These are phyloP conservation scores for Xanthoparmelia taractica DNA, from an alignment of 495 filamentous ascomycete genomes.

Conservation along the genomic window DNA sequence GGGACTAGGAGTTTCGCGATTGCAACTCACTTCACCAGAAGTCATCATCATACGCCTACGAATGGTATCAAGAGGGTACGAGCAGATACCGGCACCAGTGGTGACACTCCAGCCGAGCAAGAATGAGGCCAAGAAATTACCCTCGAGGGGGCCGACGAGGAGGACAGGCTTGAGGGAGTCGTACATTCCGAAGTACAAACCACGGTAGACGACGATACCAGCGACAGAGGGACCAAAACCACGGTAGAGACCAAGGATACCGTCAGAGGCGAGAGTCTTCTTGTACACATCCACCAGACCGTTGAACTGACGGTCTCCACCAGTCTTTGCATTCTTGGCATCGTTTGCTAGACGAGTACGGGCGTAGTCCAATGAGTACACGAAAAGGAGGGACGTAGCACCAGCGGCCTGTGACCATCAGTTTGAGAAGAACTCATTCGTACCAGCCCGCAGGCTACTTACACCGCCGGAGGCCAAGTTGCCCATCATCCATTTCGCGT, in stretches of 20 bases:
- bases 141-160: slow-evolving; percentile 83
- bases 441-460: slow-evolving; percentile 38
- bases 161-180: slow-evolving; percentile 99
- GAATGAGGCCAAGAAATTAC: slow-evolving; percentile 99
- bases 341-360: slow-evolving; percentile 99
- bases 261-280: slow-evolving; percentile 97
- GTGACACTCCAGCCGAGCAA: slow-evolving; percentile 97
- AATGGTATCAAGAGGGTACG: slow-evolving; percentile 98
- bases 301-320: slow-evolving; percentile 99
- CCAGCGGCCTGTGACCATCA: slow-evolving; percentile 67
- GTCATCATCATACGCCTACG: slow-evolving; percentile 99
- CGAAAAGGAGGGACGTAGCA: slow-evolving; percentile 99
- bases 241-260: slow-evolving; percentile 99
- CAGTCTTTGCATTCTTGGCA: slow-evolving; percentile 91
- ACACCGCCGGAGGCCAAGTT: slow-evolving; percentile 99
- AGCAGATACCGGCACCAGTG: slow-evolving; percentile 99
- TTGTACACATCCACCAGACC: slow-evolving; percentile 98
- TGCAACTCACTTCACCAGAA: slow-evolving; percentile 57
- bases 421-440: slow-evolving; percentile 19
- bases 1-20: neutral
- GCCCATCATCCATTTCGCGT: slow-evolving; percentile 98
- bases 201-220: slow-evolving; percentile 99
- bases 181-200: slow-evolving; percentile 99
- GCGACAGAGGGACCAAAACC: slow-evolving; percentile 98
- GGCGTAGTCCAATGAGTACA: slow-evolving; percentile 99